Evolutionary conservation across 768 basidiomycete species (phyloP), one percentile per base, ranked within the genome.

Genomic region (Mycena galericulata): DNA sequence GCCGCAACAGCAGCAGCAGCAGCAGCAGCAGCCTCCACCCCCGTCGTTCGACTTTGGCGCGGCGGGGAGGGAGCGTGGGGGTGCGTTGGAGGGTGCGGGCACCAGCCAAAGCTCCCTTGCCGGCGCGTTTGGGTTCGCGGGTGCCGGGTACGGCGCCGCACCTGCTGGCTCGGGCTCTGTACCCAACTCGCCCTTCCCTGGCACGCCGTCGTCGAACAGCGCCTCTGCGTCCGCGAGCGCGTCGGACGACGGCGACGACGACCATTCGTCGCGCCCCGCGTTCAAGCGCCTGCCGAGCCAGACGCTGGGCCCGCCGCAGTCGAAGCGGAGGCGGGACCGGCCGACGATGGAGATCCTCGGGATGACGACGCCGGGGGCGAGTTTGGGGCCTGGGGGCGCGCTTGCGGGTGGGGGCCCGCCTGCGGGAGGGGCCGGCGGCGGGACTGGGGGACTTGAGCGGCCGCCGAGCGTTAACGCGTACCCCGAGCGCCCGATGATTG

Each of bases 281-380:
- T 93, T 92, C 74, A 94, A 94, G 82, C 82, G 92, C 49, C 76
- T 92, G 40, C 88, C 92, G 2, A 91, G 90, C 51, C 90, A 92
- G 79, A 90, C 90, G 12, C 78, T 94, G n/a, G 92, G 84, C 1
- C 90, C 90, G 2, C 79, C 79, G 38, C 83, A 83, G 68, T 69
- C 85, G 53, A 93, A 94, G 76, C 79, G 89, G 56, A 41, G 62
- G 30, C n/a, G 53, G 62, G 55, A 58, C 6, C 55, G 34, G 15
- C 29, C 41, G 36, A 47, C 2, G 26, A 12, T n/a, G 65, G 41
- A 6, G 65, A 1, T 38, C 26, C 18, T 10, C n/a, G 36, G 49
- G 49, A 14, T 60, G 69, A 61, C 40, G 57, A 40, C 41, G 65
- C 41, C 41, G 9, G 20, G 41, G 14, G 41, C 41, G 41, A 18